Evolutionary conservation across 2,329 filamentous ascomycete species (phyloP), one percentile per base, ranked within the genome.

Genomic region (Periconia sp.): DNA sequence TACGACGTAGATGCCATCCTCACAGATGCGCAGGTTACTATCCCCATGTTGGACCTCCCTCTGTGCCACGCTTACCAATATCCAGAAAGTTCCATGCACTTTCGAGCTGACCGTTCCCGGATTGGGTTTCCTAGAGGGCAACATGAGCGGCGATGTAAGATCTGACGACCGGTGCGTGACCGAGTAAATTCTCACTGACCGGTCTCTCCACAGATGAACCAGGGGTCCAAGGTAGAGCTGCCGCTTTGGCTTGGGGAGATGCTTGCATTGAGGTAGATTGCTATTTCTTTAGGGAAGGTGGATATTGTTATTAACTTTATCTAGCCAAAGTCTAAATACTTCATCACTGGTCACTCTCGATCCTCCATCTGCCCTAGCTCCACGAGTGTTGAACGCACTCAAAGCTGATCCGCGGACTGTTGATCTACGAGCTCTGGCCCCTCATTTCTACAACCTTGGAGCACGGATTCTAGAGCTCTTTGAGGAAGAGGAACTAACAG

Each of bases 231-330:
- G 30, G 79, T 97, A 33, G 82, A 87, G 49, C 84, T 97, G 1
- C 94, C 94, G 2, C 80, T 97, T 54, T 99, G 94, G 94, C 84
- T 99, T 10, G 91, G 88, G 56, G 89, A 96, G 70, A 92, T 96
- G 82, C 87, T 99, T 38, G 89, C 89, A 21, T 81, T 95, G 31
- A 12, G 29, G 11, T 12, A 15, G 25, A 22, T 12, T 9, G 17
- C 4, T n/a, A n/a, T n/a, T n/a, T n/a, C n/a, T n/a, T n/a, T n/a
- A n/a, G n/a, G n/a, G n/a, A n/a, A n/a, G n/a, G 24, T 7, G n/a
- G 28, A 7, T 15, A 7, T 16, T 39, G 11, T 26, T 9, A 17
- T 19, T 35, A 26, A 33, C 12, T 4, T 24, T 12, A n/a, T 2
- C 19, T 19, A 64, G 65, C 36, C 63, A 69, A 40, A 63, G 54